These are phyloP conservation scores for Triticum dicoccoides DNA, from an alignment of 176 grass and related monocot species.

Conservation along the genomic window DNA sequence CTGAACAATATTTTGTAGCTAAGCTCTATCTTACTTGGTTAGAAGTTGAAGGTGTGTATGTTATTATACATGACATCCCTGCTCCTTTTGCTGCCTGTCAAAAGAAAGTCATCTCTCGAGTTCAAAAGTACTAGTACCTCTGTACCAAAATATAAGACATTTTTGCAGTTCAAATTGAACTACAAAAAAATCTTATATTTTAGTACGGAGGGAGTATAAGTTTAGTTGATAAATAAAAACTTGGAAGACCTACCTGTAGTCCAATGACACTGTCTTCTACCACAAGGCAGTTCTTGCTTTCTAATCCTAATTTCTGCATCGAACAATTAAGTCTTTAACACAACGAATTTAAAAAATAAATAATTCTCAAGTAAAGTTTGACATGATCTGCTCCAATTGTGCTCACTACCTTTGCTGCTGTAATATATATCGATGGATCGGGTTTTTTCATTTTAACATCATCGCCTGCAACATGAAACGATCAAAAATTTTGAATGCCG, in stretches of 20 bases:
- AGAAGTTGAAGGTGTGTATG: constrained; percentile 88
- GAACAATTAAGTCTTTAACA: constrained; percentile 21
- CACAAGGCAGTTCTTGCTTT: constrained; percentile 82
- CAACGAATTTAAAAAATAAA: neutral
- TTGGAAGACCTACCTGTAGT: constrained; percentile 58
- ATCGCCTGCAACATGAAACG: constrained; percentile 57
- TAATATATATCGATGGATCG: constrained; percentile 92
- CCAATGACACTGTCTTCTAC: constrained; percentile 99
- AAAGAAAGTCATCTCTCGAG: constrained; percentile 20
- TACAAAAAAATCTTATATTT: too few species aligned
- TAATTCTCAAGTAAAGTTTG: neutral
- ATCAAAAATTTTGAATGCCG: neutral
- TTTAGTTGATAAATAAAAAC: constrained; percentile 1
- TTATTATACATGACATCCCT: constrained; percentile 93
- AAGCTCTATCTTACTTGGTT: constrained; percentile 63
- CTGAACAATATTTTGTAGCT: constrained; percentile 15
- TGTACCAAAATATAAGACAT: too few species aligned
- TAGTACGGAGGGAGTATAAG: neutral
- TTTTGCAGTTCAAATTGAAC: too few species aligned
- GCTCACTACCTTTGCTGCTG: constrained; percentile 64
- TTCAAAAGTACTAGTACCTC: neutral
- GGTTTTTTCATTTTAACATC: constrained; percentile 96
- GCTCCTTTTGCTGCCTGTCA: constrained; percentile 84
- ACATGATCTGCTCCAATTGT: neutral
- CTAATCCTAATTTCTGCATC: constrained; percentile 71